Evolutionary conservation across 352 stramenopile species (phyloP).

Genomic region (Phytophthora meadii): DNA sequence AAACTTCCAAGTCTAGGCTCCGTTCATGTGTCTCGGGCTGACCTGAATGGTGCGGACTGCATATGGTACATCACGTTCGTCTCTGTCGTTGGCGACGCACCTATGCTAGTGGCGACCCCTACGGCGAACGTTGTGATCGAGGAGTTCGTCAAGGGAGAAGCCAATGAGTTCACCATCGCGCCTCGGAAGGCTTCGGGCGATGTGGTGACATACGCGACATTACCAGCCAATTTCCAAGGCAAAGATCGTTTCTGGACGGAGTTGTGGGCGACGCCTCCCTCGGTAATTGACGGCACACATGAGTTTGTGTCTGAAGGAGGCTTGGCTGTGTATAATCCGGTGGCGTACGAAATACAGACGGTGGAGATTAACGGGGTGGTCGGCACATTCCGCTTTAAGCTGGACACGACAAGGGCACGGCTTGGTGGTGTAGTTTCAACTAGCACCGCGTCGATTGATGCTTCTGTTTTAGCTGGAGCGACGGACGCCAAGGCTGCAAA

Average conservation of each 20-base stretch:
- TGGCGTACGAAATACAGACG: slow-evolving; percentile 91
- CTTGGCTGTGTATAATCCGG: slow-evolving; percentile 91
- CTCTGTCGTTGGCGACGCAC: slow-evolving; percentile 79
- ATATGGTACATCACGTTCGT: slow-evolving; percentile 91
- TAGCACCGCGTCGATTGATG: slow-evolving; percentile 55
- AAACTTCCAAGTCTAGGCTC: slow-evolving; percentile 44
- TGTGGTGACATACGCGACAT: slow-evolving; percentile 89
- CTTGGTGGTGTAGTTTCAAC: slow-evolving; percentile 55
- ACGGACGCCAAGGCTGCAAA: slow-evolving; percentile 66
- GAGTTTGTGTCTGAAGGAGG: slow-evolving; percentile 92
- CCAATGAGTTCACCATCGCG: slow-evolving; percentile 96
- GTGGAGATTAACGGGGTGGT: slow-evolving; percentile 71
- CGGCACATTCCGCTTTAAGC: slow-evolving; percentile 72
- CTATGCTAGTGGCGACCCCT: slow-evolving; percentile 65
- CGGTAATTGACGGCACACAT: slow-evolving; percentile 89
- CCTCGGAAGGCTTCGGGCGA: slow-evolving; percentile 93
- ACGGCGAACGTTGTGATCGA: slow-evolving; percentile 58
- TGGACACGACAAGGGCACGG: slow-evolving; percentile 75
- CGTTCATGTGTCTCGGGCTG: slow-evolving; percentile 68
- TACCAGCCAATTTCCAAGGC: slow-evolving; percentile 85
- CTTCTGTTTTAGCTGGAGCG: slow-evolving; percentile 41
- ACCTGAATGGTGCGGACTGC: slow-evolving; percentile 57
- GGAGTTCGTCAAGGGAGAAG: slow-evolving; percentile 94
- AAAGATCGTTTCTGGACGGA: slow-evolving; percentile 97
- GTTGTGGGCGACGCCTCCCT: slow-evolving; percentile 86